These are phyloP conservation scores for Capronia americana DNA, from an alignment of 2,329 filamentous ascomycete genomes.

Conservation along the genomic window DNA sequence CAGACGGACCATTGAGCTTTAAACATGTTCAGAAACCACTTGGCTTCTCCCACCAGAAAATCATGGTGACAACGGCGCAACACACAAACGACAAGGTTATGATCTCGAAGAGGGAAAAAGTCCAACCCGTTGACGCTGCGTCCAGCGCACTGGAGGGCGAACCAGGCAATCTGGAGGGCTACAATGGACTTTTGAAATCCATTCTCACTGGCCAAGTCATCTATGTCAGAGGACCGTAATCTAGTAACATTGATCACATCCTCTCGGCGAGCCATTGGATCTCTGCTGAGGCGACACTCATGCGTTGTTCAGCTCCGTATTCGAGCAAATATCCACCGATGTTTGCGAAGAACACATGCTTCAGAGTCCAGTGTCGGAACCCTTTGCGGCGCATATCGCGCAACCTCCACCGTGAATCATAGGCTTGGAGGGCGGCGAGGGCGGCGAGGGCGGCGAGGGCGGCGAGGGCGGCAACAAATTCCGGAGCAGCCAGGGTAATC, in stretches of 20 bases:
- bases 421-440: background rate
- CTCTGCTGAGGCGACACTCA: background rate
- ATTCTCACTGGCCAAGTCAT: background rate
- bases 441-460: background rate
- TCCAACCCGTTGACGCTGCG: no score
- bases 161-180: background rate
- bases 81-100: no score
- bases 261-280: background rate
- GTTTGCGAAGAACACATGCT: conserved; percentile 1
- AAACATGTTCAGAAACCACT: background rate
- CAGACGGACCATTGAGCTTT: background rate
- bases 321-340: conserved; percentile 10
- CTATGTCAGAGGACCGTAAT: background rate
- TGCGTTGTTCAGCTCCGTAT: background rate
- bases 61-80: background rate
- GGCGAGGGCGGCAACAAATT: background rate
- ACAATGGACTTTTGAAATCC: conserved; percentile 1
- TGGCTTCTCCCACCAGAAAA: conserved; percentile 11
- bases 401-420: background rate
- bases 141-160: no score
- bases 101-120: no score
- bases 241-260: background rate
- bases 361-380: background rate
- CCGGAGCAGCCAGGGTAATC: background rate
- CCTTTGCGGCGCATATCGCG: background rate